Conservation (phyloP, 176 grass and related monocot genomes). For the Aegilops speltoides region DNA sequence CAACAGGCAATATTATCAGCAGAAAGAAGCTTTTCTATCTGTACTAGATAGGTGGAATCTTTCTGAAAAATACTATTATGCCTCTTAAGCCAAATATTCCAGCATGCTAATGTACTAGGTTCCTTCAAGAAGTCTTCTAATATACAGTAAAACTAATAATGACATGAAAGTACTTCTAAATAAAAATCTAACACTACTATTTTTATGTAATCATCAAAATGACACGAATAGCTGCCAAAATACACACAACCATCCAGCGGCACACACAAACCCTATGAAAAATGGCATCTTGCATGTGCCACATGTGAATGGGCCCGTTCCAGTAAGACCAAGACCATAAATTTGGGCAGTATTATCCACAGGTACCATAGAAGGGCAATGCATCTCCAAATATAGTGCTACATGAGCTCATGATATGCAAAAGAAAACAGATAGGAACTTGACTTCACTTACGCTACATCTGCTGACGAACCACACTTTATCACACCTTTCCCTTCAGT, state of each 20-base stretch:
- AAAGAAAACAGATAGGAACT: conserved; percentile 27
- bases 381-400: neutral
- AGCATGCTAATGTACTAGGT: neutral
- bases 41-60: neutral
- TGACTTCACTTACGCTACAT: conserved; percentile 72
- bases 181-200: neutral
- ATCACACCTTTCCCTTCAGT: conserved; percentile 81
- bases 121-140: neutral
- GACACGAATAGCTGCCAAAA: neutral
- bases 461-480: conserved; percentile 62
- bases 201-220: neutral
- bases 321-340: conserved; percentile 17
- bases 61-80: neutral
- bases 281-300: neutral
- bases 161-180: neutral
- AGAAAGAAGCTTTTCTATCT: neutral
- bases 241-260: neutral
- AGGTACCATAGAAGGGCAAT: conserved; percentile 10
- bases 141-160: neutral
- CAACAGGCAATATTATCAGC: neutral
- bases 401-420: neutral
- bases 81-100: neutral
- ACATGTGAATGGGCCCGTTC: neutral
- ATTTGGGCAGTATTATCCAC: neutral
- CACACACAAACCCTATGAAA: neutral